Evolutionary conservation across 148 eudicot genomes (phyloP).

Genomic region (Dianthus caryophyllus): DNA sequence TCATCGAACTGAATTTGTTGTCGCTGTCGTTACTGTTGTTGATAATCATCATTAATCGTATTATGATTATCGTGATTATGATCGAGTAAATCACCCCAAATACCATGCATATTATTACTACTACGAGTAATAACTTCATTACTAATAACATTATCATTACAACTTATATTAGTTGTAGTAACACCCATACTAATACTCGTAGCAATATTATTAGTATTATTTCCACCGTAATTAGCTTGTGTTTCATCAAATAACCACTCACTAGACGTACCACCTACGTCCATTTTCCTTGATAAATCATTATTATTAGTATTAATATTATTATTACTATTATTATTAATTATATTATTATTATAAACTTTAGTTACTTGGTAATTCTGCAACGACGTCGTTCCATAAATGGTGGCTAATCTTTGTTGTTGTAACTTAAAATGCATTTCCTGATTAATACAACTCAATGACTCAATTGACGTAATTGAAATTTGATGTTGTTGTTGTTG

Average conservation of each 20-base stretch:
- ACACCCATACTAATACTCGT: neutral
- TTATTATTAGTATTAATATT: neutral
- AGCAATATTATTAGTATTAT: neutral
- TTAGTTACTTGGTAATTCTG: conserved; percentile 21
- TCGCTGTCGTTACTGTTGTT: conserved; percentile 1
- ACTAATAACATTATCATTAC: conserved; percentile 1
- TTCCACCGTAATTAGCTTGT: conserved; percentile 11
- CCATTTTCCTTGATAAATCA: conserved; percentile 7
- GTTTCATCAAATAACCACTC: conserved; percentile 56
- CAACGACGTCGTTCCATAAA: conserved; percentile 37
- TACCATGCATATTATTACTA: conserved; percentile 27
- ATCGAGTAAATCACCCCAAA: conserved; percentile 40
- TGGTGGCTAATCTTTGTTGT: conserved; percentile 57
- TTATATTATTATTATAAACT: conserved; percentile 3
- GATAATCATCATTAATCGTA: no score
- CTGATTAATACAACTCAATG: conserved; percentile 75
- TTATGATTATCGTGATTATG: neutral
- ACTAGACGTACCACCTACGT: conserved; percentile 27
- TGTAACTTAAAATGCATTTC: conserved; percentile 84
- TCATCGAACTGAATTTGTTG: conserved; percentile 34
- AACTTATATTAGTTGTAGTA: neutral
- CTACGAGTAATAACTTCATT: conserved; percentile 10
- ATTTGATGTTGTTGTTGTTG: conserved; percentile 18
- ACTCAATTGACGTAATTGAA: conserved; percentile 56
- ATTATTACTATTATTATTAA: no score